Evolutionary conservation across 352 stramenopile species (phyloP).

Genomic region (Globisporangium solare): DNA sequence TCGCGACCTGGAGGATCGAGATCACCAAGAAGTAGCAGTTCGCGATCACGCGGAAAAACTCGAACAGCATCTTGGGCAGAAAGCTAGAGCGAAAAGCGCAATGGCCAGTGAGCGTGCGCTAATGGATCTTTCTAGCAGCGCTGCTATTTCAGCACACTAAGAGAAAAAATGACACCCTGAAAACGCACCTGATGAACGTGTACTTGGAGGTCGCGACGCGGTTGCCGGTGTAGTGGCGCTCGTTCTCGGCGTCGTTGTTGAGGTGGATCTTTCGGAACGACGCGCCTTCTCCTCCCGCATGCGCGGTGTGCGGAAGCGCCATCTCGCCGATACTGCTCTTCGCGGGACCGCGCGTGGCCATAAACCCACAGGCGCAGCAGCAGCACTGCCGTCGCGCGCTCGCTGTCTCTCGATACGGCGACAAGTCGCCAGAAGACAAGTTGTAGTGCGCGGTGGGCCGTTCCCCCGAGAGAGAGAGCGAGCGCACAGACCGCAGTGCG

Average conservation of each 20-base stretch:
- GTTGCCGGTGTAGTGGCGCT: conserved; percentile 59
- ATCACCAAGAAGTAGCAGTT: conserved; percentile 96
- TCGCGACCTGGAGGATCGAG: conserved; percentile 88
- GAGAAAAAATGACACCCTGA: not conserved
- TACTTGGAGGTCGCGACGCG: conserved; percentile 91
- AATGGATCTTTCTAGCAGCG: not conserved
- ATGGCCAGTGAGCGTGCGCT: no score
- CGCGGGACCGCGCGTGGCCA: conserved; percentile 3
- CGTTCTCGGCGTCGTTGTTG: conserved; percentile 65
- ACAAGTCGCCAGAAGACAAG: no score
- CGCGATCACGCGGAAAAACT: conserved; percentile 93
- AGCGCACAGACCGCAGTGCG: no score
- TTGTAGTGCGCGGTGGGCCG: no score
- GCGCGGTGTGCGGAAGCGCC: not conserved
- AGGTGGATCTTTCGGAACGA: conserved; percentile 46
- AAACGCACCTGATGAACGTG: conserved; percentile 60
- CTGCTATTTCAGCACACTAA: not conserved
- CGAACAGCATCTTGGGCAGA: conserved; percentile 89
- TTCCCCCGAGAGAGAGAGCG: no score
- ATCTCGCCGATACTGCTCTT: conserved; percentile 5
- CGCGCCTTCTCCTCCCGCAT: conserved; percentile 12
- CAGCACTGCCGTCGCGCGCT: no score
- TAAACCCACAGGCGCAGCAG: not conserved
- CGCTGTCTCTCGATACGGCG: no score
- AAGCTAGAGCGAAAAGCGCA: conserved; percentile 59